Conservation (phyloP, 306 rosid genomes). For the Potentilla sterilis region DNA sequence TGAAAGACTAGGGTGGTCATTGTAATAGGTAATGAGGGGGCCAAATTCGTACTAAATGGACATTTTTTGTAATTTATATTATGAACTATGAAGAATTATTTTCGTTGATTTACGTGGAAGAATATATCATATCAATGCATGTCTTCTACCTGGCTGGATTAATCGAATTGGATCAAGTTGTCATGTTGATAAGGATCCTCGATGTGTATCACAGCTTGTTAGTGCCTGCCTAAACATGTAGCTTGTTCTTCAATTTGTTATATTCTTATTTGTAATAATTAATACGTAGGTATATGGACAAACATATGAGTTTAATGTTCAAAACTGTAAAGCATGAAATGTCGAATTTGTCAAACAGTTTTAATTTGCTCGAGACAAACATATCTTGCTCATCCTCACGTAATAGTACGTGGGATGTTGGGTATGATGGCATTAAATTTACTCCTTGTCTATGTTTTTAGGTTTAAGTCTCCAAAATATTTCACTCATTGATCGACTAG, state of each 20-base stretch:
- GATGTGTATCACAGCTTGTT: background rate
- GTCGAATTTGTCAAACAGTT: constrained; percentile 25
- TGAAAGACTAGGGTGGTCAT: too few species aligned
- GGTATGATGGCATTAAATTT: constrained; percentile 17
- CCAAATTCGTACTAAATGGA: too few species aligned
- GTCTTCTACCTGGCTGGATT: background rate
- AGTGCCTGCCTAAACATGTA: background rate
- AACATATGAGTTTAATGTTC: constrained; percentile 30
- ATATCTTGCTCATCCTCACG: constrained; percentile 42
- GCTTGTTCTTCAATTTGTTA: constrained; percentile 37
- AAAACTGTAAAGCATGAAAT: constrained; percentile 30
- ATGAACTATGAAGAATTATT: background rate
- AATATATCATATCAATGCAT: background rate
- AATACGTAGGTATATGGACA: constrained; percentile 51
- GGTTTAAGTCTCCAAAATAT: too few species aligned
- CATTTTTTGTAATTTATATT: too few species aligned
- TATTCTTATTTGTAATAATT: constrained; percentile 26
- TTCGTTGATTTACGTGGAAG: background rate
- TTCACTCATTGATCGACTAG: too few species aligned
- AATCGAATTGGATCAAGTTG: constrained; percentile 17
- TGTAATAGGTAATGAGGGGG: too few species aligned
- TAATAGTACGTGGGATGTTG: constrained; percentile 52
- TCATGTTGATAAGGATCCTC: constrained; percentile 37
- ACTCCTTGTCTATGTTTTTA: constrained; percentile 48
- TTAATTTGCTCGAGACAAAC: constrained; percentile 53